phyloP scores from a whole-genome alignment of 1,284 basidiomycete species.

The Rhodotorula mucilaginosa region DNA sequence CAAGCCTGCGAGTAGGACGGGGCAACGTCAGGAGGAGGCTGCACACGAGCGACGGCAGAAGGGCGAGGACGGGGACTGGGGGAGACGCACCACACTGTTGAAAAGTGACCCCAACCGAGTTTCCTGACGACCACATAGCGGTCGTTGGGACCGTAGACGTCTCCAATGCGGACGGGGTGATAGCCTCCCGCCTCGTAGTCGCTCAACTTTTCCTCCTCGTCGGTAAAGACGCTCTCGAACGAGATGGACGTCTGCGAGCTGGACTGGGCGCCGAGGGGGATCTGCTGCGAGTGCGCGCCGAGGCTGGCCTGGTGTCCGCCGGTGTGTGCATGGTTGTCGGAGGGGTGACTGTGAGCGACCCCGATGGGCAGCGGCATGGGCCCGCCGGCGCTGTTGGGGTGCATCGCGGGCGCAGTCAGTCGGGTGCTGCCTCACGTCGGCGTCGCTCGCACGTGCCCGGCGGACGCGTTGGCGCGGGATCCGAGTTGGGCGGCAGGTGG shows the following conservation, averaged over 20 bases:
- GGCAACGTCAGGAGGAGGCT: no score
- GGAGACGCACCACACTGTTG: slow-evolving; percentile 47
- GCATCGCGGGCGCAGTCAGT: neutral
- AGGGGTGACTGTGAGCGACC: slow-evolving; percentile 24
- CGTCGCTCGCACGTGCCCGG: no score
- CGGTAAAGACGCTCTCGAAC: slow-evolving; percentile 43
- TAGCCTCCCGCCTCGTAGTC: slow-evolving; percentile 90
- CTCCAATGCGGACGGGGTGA: slow-evolving; percentile 86
- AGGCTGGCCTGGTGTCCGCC: slow-evolving; percentile 29
- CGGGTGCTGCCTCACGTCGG: neutral
- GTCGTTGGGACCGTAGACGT: slow-evolving; percentile 64
- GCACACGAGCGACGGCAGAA: no score
- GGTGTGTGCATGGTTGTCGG: slow-evolving; percentile 32
- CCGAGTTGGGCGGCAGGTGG: neutral
- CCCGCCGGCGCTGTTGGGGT: neutral
- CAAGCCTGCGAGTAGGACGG: slow-evolving; percentile 4
- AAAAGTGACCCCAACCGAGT: slow-evolving; percentile 97
- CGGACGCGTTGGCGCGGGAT: no score
- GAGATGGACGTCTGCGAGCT: slow-evolving; percentile 32
- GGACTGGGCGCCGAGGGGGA: slow-evolving; percentile 10
- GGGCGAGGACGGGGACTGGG: no score
- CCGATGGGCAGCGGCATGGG: slow-evolving; percentile 22
- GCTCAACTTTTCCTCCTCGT: slow-evolving; percentile 48
- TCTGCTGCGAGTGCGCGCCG: slow-evolving; percentile 1
- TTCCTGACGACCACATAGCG: slow-evolving; percentile 91